Conservation (phyloP, 2,329 filamentous ascomycete species). For the Calonectria pseudoturangicola region DNA sequence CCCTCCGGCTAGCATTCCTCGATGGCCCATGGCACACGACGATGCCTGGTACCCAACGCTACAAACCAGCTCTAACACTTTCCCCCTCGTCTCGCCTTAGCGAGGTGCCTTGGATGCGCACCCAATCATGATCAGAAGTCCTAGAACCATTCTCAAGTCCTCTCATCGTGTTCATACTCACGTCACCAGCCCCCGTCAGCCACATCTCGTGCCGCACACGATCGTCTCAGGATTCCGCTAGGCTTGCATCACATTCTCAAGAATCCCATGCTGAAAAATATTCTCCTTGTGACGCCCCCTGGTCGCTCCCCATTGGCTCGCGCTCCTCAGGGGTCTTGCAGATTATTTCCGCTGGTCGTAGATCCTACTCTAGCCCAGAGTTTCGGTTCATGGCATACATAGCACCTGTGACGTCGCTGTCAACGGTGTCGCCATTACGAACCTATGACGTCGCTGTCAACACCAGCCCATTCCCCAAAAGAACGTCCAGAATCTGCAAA, state of each 20-base stretch:
- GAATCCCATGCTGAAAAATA: slow-evolving; percentile 43
- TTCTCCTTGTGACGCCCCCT: background rate
- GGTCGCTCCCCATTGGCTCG: slow-evolving; percentile 33
- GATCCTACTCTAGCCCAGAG: slow-evolving; percentile 19
- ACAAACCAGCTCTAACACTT: slow-evolving; percentile 48
- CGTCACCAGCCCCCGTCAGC: slow-evolving; percentile 35
- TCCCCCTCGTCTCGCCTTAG: slow-evolving; percentile 8
- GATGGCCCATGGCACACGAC: slow-evolving; percentile 19
- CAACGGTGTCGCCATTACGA: slow-evolving; percentile 43
- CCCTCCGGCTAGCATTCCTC: slow-evolving; percentile 40
- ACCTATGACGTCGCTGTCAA: slow-evolving; percentile 27
- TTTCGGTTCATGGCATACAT: slow-evolving; percentile 36
- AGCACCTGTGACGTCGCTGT: too few relatives aligned
- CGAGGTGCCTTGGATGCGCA: background rate
- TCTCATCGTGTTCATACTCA: background rate
- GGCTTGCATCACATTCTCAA: slow-evolving; percentile 39
- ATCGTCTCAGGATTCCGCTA: slow-evolving; percentile 39
- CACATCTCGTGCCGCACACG: slow-evolving; percentile 35
- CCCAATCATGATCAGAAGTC: slow-evolving; percentile 4
- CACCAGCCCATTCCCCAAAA: background rate
- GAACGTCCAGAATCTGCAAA: background rate
- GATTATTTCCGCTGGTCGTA: slow-evolving; percentile 35
- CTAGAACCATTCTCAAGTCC: background rate
- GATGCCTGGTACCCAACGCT: slow-evolving; percentile 40
- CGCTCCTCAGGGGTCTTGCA: slow-evolving; percentile 32